phyloP scores from a whole-genome alignment of 148 eudicot genomes.

The Vaccinium darrowii region DNA sequence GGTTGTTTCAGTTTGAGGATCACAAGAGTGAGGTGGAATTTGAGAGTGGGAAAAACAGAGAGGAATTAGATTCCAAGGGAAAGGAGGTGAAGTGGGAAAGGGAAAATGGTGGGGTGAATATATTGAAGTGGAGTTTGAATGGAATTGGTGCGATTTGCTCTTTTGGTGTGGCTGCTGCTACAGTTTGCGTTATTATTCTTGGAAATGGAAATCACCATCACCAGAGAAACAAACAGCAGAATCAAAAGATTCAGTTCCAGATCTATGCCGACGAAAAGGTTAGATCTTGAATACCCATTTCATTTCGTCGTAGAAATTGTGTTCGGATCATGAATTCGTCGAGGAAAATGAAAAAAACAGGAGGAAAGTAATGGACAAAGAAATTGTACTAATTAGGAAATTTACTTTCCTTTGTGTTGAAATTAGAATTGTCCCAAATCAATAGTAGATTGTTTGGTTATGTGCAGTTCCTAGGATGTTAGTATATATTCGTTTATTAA shows the following conservation, averaged over 20 bases:
- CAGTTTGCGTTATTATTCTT: conserved; percentile 56
- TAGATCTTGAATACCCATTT: neutral
- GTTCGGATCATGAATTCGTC: neutral
- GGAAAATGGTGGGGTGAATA: conserved; percentile 35
- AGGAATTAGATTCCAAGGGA: conserved; percentile 8
- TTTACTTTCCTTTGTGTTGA: neutral
- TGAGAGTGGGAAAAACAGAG: neutral
- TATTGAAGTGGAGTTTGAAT: conserved; percentile 66
- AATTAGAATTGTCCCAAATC: neutral
- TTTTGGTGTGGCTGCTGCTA: conserved; percentile 79
- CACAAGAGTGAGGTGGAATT: conserved; percentile 18
- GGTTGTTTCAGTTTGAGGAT: conserved; percentile 43
- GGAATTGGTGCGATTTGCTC: conserved; percentile 78
- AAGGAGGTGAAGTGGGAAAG: conserved; percentile 20
- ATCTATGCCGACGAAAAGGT: conserved; percentile 73
- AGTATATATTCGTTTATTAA: too few relatives aligned
- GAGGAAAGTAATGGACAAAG: neutral
- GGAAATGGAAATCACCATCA: conserved; percentile 37
- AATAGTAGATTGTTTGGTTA: neutral
- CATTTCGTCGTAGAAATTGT: neutral
- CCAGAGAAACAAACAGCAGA: conserved; percentile 28
- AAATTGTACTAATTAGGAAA: neutral
- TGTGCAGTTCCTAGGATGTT: neutral
- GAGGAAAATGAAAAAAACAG: neutral
- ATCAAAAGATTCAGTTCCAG: conserved; percentile 61